Conservation (phyloP, 768 basidiomycete genomes). For the Paxillus rubicundulus region DNA sequence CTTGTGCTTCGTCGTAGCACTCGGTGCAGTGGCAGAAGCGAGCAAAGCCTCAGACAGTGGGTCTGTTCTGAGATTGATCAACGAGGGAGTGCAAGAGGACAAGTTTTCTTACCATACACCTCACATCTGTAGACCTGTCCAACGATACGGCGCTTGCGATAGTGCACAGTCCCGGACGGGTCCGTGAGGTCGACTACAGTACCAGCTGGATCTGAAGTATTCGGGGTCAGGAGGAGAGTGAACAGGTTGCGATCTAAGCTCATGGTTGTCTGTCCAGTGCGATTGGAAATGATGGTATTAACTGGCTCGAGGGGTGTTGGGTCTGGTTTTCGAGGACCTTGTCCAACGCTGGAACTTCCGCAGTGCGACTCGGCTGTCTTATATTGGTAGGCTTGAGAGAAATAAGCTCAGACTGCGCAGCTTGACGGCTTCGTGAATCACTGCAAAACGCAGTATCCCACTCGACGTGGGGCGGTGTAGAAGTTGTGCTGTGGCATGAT, state of each 20-base stretch:
- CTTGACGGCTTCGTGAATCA: too few species aligned
- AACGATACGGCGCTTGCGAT: conserved; percentile 63
- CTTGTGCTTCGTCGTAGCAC: conserved; percentile 67
- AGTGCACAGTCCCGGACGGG: conserved; percentile 59
- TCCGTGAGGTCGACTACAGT: conserved; percentile 68
- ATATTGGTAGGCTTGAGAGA: too few species aligned
- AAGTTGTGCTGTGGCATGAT: too few species aligned
- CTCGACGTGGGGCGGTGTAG: too few species aligned
- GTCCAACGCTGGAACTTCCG: too few species aligned
- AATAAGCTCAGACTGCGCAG: too few species aligned
- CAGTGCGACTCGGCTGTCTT: too few species aligned
- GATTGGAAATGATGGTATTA: background rate
- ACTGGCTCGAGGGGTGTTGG: too few species aligned
- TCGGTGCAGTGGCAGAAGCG: conserved; percentile 62
- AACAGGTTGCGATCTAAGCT: conserved; percentile 85
- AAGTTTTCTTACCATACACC: conserved; percentile 53
- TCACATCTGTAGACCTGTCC: conserved; percentile 60
- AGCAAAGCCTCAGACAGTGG: conserved; percentile 71
- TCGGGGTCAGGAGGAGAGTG: conserved; percentile 65
- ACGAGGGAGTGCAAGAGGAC: background rate
- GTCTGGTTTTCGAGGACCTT: too few species aligned
- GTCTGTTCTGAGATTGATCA: conserved; percentile 43
- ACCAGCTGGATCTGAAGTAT: conserved; percentile 50
- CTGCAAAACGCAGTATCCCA: too few species aligned
- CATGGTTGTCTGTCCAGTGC: conserved; percentile 41